Evolutionary conservation across 179 eudicot species (phyloP).

Genomic region (Vitellaria paradoxa): DNA sequence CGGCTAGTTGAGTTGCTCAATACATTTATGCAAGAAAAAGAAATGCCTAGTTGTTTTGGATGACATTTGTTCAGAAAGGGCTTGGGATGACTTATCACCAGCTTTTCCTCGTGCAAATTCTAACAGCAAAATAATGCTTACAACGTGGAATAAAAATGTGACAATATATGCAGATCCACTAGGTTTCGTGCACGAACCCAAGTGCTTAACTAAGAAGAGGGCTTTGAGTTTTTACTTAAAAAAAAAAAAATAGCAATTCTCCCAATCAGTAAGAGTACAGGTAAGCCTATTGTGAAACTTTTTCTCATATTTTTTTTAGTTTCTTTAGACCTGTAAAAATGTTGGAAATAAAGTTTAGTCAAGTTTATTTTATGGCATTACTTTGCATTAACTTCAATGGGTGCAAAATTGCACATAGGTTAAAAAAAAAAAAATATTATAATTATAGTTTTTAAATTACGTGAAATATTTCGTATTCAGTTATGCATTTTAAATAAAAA

Average conservation of each 20-base stretch:
- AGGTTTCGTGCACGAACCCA: conserved; percentile 12
- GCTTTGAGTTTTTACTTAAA: conserved; percentile 28
- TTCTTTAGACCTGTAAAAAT: no score
- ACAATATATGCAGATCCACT: background rate
- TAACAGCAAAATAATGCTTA: conserved; percentile 27
- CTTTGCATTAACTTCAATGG: no score
- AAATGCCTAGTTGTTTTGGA: conserved; percentile 49
- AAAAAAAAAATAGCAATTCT: conserved; percentile 20
- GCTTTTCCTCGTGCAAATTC: conserved; percentile 1
- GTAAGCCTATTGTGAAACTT: background rate
- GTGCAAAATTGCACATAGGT: no score
- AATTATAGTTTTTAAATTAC: no score
- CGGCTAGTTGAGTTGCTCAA: conserved; percentile 11
- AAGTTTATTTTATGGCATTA: no score
- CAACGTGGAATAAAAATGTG: conserved; percentile 21
- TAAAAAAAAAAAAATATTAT: no score
- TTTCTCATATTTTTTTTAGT: no score
- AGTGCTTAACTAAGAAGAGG: conserved; percentile 13
- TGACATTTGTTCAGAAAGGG: conserved; percentile 34
- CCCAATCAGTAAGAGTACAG: no score
- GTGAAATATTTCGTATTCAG: no score
- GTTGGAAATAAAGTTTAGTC: no score
- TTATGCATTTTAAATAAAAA: no score
- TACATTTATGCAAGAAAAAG: conserved; percentile 14
- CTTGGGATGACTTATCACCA: no score